Conservation (phyloP, 176 grass and related monocot species). For the Zea mays region Zm-B73-REFERENCE-NAM-5.0 NC_050096.1:70692501-70693000, state of each 20-base stretch:
- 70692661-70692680: not conserved
- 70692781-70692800: slow-evolving; percentile 79
- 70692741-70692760: slow-evolving; percentile 74
- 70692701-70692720: slow-evolving; percentile 66
- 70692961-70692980: not conserved
- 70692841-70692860: slow-evolving; percentile 62
- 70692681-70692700: slow-evolving; percentile 31
- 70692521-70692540: not conserved
- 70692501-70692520: not conserved
- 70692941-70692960: slow-evolving; percentile 8
- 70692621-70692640: not conserved
- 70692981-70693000: not conserved
- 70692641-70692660: slow-evolving; percentile 18
- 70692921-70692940: slow-evolving; percentile 44
- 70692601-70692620: not conserved
- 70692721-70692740: slow-evolving; percentile 87
- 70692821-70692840: slow-evolving; percentile 72
- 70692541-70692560: not conserved
- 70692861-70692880: slow-evolving; percentile 59
- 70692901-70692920: slow-evolving; percentile 69
- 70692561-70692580: slow-evolving; percentile 27
- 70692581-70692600: not conserved
- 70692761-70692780: slow-evolving; percentile 71
- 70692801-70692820: slow-evolving; percentile 62
- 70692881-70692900: slow-evolving; percentile 79